These are phyloP conservation scores for Aspergillus sclerotioniger DNA, from an alignment of 495 filamentous ascomycete species.

Conservation along the genomic window DNA sequence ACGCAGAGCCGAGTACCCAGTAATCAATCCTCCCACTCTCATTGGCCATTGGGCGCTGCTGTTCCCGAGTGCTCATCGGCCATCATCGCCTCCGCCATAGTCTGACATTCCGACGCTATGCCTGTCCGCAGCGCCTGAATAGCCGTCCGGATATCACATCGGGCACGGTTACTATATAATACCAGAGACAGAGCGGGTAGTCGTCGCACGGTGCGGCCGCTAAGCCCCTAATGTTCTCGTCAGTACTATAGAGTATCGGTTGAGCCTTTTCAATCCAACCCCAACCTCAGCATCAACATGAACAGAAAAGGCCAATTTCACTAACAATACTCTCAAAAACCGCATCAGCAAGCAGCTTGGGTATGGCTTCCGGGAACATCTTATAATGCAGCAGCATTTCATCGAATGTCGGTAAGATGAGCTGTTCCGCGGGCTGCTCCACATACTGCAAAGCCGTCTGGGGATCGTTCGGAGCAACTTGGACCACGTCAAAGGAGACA, in stretches of 20 bases:
- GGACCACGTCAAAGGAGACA: conserved; percentile 19
- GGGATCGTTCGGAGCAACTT: conserved; percentile 19
- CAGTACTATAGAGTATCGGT: neutral
- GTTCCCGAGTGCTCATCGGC: conserved; percentile 8
- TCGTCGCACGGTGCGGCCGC: conserved; percentile 25
- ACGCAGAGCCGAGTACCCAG: neutral
- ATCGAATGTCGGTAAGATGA: conserved; percentile 18
- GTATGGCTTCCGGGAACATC: conserved; percentile 18
- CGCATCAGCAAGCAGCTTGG: conserved; percentile 20
- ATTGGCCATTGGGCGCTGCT: conserved; percentile 1
- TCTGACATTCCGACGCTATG: conserved; percentile 17
- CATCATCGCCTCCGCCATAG: conserved; percentile 8
- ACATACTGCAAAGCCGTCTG: conserved; percentile 21
- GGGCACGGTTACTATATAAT: conserved; percentile 13
- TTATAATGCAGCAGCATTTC: conserved; percentile 22
- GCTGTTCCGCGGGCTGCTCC: conserved; percentile 15
- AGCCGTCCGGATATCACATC: conserved; percentile 20
- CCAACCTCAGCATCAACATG: neutral
- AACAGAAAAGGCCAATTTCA: neutral
- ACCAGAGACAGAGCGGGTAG: conserved; percentile 25
- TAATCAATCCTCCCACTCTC: neutral
- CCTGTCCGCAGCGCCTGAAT: conserved; percentile 21
- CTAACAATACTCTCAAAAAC: conserved; percentile 21
- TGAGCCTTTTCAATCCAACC: neutral
- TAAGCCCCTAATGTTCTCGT: conserved; percentile 19